Evolutionary conservation across 495 filamentous ascomycete species (phyloP).

Genomic region (Talaromyces trachyspermus): DNA sequence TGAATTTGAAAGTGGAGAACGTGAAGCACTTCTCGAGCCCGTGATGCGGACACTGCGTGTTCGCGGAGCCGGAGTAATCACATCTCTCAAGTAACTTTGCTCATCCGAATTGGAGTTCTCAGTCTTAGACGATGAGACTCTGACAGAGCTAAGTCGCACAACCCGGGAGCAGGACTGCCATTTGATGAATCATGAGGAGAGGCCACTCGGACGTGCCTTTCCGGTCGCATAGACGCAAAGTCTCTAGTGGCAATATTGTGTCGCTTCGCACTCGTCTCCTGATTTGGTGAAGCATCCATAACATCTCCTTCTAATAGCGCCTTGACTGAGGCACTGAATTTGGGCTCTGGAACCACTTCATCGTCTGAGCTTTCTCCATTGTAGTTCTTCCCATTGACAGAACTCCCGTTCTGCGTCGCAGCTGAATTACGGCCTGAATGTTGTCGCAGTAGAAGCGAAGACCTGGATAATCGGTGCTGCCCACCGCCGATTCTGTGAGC

Average conservation of each 20-base stretch:
- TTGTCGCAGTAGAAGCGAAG: slow-evolving; percentile 34
- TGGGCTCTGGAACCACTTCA: slow-evolving; percentile 63
- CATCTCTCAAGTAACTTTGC: slow-evolving; percentile 33
- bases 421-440: slow-evolving; percentile 36
- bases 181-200: slow-evolving; percentile 35
- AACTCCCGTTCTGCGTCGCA: slow-evolving; percentile 17
- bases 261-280: slow-evolving; percentile 35
- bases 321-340: slow-evolving; percentile 72
- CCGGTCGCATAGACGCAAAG: slow-evolving; percentile 22
- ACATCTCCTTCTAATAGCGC: slow-evolving; percentile 63
- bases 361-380: slow-evolving; percentile 70
- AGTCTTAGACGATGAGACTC: slow-evolving; percentile 24
- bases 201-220: slow-evolving; percentile 30
- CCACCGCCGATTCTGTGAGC: slow-evolving; percentile 27
- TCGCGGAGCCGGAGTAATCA: slow-evolving; percentile 61
- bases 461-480: slow-evolving; percentile 35
- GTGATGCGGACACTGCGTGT: slow-evolving; percentile 57
- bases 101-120: slow-evolving; percentile 24
- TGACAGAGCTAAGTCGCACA: slow-evolving; percentile 50
- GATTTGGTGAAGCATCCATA: slow-evolving; percentile 42
- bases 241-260: slow-evolving; percentile 11
- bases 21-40: slow-evolving; percentile 25
- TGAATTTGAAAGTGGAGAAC: slow-evolving; percentile 34
- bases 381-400: slow-evolving; percentile 25
- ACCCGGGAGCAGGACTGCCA: slow-evolving; percentile 43